phyloP scores from a whole-genome alignment of 768 basidiomycete genomes.

The Mycena olivaceomarginata region DNA sequence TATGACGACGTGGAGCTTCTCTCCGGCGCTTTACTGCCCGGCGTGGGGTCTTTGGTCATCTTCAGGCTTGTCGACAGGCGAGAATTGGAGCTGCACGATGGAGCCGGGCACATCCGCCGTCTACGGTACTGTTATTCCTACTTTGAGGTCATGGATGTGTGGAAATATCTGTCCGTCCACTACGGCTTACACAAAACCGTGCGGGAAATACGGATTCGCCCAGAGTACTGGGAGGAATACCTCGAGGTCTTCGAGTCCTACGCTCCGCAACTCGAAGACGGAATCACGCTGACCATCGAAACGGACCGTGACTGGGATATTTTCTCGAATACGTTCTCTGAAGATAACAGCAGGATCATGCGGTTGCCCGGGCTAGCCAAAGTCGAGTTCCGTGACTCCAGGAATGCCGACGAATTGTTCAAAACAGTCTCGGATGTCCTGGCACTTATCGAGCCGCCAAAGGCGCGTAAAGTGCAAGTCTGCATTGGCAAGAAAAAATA shows the following conservation, averaged over 20 bases:
- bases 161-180: slow-evolving; percentile 5
- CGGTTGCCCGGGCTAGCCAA: slow-evolving; percentile 8
- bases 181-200: slow-evolving; percentile 28
- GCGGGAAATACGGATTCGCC: slow-evolving; percentile 4
- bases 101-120: slow-evolving; percentile 13
- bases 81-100: neutral
- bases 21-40: neutral
- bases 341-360: neutral
- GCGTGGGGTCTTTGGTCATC: slow-evolving; percentile 4
- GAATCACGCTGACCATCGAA: slow-evolving; percentile 3
- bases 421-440: neutral
- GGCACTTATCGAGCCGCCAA: neutral
- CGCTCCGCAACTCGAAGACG: neutral
- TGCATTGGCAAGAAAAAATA: neutral
- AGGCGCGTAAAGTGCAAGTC: neutral
- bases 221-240: neutral
- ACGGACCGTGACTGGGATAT: neutral
- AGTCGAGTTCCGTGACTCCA: neutral
- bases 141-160: slow-evolving; percentile 8
- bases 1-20: neutral
- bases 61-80: neutral
- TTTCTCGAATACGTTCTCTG: neutral
- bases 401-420: neutral
- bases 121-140: slow-evolving; percentile 10
- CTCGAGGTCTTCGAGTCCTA: neutral